phyloP scores from a whole-genome alignment of 768 basidiomycete genomes.

The Dentipellis sp. region DNA sequence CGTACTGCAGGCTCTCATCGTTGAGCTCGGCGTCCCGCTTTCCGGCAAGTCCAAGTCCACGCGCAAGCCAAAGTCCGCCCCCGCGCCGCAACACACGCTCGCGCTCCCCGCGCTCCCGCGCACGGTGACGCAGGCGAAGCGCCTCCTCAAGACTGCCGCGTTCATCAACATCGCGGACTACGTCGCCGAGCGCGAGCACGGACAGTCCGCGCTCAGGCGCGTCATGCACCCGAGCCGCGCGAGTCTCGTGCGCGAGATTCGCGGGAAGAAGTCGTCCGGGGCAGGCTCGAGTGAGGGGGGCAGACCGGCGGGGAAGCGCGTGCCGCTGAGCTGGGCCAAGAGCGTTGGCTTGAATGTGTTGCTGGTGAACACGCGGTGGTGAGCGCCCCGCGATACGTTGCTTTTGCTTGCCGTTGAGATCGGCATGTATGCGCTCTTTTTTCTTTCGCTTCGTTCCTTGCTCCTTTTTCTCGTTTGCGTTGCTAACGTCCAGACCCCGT shows the following conservation, averaged over 20 bases:
- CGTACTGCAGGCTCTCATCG: slow-evolving; percentile 63
- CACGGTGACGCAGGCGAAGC: slow-evolving; percentile 58
- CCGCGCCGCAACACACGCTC: slow-evolving; percentile 28
- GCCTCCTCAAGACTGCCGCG: slow-evolving; percentile 51
- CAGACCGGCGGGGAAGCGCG: slow-evolving; percentile 19
- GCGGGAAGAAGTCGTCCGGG: neutral
- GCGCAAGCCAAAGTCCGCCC: slow-evolving; percentile 30
- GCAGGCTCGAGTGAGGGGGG: too few relatives aligned
- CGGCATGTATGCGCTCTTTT: neutral
- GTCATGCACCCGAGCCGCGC: slow-evolving; percentile 59
- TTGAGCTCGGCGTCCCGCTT: slow-evolving; percentile 56
- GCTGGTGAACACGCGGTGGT: slow-evolving; percentile 30
- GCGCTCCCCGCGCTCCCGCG: slow-evolving; percentile 32
- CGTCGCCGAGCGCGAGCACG: slow-evolving; percentile 53
- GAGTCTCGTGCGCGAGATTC: slow-evolving; percentile 38
- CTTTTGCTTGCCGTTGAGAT: neutral
- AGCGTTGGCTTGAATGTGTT: slow-evolving; percentile 48
- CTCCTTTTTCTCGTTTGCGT: neutral
- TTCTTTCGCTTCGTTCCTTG: neutral
- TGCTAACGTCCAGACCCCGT: too few relatives aligned
- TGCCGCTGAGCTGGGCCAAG: slow-evolving; percentile 52
- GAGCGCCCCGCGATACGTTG: neutral
- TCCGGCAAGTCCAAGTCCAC: slow-evolving; percentile 3
- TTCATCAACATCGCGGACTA: slow-evolving; percentile 73
- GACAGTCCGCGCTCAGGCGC: slow-evolving; percentile 47